Evolutionary conservation across 1,284 basidiomycete species (phyloP).

Genomic region (Heterobasidion occidentale): DNA sequence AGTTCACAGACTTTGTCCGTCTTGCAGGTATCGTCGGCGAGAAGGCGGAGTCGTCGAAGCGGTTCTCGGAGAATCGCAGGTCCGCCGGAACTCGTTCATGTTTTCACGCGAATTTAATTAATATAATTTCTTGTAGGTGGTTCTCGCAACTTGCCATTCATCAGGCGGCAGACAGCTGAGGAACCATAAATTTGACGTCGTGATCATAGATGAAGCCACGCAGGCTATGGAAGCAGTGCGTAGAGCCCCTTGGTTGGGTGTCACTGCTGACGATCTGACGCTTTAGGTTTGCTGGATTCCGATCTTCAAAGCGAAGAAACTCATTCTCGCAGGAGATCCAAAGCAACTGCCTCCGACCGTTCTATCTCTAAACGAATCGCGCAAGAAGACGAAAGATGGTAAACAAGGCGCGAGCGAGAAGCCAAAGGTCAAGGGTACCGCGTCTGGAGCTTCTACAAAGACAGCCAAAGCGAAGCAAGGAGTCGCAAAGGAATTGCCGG

Average conservation of each 20-base stretch:
- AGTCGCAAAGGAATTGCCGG: neutral
- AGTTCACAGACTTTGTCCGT: neutral
- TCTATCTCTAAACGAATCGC: conserved; percentile 46
- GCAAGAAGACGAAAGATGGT: conserved; percentile 18
- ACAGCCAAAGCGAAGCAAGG: conserved; percentile 3
- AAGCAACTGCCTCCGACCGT: conserved; percentile 93
- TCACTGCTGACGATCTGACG: neutral
- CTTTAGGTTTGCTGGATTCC: conserved; percentile 90
- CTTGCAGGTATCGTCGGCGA: conserved; percentile 71
- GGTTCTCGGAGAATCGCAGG: conserved; percentile 75
- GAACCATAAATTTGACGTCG: conserved; percentile 78
- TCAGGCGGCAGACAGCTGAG: conserved; percentile 76
- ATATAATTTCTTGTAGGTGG: conserved; percentile 41
- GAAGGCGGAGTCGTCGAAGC: conserved; percentile 78
- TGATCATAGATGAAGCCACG: conserved; percentile 94
- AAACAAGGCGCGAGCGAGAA: conserved; percentile 5
- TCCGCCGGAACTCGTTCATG: conserved; percentile 14
- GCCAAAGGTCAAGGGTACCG: neutral
- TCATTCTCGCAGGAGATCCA: conserved; percentile 87
- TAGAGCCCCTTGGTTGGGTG: neutral
- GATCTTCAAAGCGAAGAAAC: conserved; percentile 81
- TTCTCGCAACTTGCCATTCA: conserved; percentile 90
- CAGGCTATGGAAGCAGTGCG: conserved; percentile 90
- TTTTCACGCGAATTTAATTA: neutral
- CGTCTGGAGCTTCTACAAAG: conserved; percentile 1